Base-by-base conservation (phyloP, 2,329 filamentous ascomycete genomes). In the Rhynchosporium secalis region DNA sequence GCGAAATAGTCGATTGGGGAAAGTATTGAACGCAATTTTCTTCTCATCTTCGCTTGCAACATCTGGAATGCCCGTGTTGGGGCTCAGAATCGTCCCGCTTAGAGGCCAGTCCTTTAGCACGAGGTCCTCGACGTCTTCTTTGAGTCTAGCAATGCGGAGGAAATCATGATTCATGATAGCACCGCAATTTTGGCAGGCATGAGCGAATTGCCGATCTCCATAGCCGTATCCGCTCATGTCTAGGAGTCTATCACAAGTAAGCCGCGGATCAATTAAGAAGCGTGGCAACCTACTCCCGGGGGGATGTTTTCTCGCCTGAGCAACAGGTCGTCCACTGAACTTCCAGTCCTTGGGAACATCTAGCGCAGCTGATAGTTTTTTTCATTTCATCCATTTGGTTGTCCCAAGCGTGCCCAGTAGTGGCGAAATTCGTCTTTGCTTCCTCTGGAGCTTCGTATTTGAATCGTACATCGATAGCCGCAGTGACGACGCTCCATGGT, bases 11-110 rank as follows among this genome's bases (percentile, higher is more conserved):
- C 80, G 77, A 67, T 88, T 88, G 0, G 85, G 84, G 65, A 88
- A 87, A 0, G 79, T 78, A 10, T 79, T 77, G 7, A 72, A 63
- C 52, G 69, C 68, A 2, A 20, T 20, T 4, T 45, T 26, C 9
- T 46, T 40, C 5, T 65, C 60, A 15, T 45, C 61, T 65, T 40
- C 69, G 58, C 69, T 71, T 2, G 77, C 67, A 1, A 66, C 56
- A 36, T 77, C 72, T 0, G 86, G 83, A 15, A 77, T 73, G 0
- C 89, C 89, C 0, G 70, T 78, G 1, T 75, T 72, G 0, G 80
- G 72, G 8, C 84, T 78, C 7, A 91, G 78, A 4, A 91, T 72
- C 0, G 89, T 92, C 1, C 90, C 89, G 0, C 87, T 86, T 78
- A 93, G 84, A 0, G 88, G 85, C 1, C 76, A 71, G 13, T 78